These are phyloP conservation scores for Persicaria maculosa DNA, from an alignment of 148 eudicot genomes.

Conservation along the genomic window DNA sequence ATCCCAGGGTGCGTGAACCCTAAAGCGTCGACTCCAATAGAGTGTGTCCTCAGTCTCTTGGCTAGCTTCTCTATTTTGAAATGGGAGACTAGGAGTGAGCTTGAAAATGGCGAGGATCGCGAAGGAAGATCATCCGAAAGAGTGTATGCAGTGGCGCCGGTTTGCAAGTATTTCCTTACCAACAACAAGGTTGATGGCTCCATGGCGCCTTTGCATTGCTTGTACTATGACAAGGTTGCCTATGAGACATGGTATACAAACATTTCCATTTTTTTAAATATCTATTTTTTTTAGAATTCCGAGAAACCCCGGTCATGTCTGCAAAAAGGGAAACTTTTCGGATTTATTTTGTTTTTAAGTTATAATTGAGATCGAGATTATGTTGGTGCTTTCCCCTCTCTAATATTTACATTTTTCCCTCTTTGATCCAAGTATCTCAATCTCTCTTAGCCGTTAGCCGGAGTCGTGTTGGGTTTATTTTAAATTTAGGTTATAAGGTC, in stretches of 20 bases:
- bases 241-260: slow-evolving; percentile 12
- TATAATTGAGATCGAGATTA: too few relatives aligned
- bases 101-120: neutral
- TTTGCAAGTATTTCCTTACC: slow-evolving; percentile 18
- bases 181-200: slow-evolving; percentile 15
- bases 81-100: slow-evolving; percentile 1
- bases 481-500: too few relatives aligned
- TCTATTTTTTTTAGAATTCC: too few relatives aligned
- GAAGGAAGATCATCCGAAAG: neutral
- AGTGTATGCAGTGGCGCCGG: slow-evolving; percentile 20
- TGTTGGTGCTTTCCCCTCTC: too few relatives aligned
- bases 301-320: too few relatives aligned
- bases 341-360: too few relatives aligned
- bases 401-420: too few relatives aligned
- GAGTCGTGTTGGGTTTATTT: too few relatives aligned
- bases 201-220: slow-evolving; percentile 8
- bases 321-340: too few relatives aligned
- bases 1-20: slow-evolving; percentile 18
- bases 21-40: slow-evolving; percentile 14
- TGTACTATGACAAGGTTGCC: slow-evolving; percentile 8
- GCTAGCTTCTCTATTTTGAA: slow-evolving; percentile 18
- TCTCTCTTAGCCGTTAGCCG: too few relatives aligned
- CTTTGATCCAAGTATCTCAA: too few relatives aligned
- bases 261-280: neutral
- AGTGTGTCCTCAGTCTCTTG: slow-evolving; percentile 21